Evolutionary conservation across 352 stramenopile species (phyloP).

Genomic region (Discostella stelligera): DNA sequence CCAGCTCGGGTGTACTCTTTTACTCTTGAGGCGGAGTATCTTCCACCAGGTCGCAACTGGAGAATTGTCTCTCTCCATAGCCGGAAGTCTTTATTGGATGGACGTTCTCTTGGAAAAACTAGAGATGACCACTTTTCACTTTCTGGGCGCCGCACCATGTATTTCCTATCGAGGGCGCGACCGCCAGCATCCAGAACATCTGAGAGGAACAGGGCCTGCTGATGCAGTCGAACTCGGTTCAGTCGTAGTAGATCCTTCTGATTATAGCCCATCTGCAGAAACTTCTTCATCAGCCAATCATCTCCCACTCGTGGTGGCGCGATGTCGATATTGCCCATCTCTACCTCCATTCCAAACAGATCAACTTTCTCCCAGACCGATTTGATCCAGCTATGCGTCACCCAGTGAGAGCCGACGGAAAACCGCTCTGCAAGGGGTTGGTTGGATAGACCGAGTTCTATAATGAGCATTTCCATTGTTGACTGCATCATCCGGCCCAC

Average conservation of each 20-base stretch:
- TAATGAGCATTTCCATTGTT: conserved; percentile 10
- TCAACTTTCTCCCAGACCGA: conserved; percentile 26
- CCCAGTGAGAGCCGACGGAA: background rate
- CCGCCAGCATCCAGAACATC: conserved; percentile 13
- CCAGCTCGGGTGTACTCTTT: too few relatives aligned
- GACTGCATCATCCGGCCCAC: conserved; percentile 1
- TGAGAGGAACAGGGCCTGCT: conserved; percentile 27
- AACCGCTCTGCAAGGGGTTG: conserved; percentile 16
- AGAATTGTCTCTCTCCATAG: conserved; percentile 7
- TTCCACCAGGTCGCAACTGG: too few relatives aligned
- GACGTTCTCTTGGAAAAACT: conserved; percentile 6
- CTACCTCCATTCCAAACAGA: conserved; percentile 13
- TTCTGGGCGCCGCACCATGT: background rate
- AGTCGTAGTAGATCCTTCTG: conserved; percentile 6
- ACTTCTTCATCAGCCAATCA: conserved; percentile 24
- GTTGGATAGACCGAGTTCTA: conserved; percentile 15
- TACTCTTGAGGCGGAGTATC: too few relatives aligned
- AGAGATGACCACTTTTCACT: conserved; percentile 8
- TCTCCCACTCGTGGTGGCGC: conserved; percentile 12
- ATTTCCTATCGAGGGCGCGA: conserved; percentile 11
- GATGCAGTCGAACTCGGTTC: conserved; percentile 16
- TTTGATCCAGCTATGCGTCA: conserved; percentile 20
- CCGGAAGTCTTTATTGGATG: background rate
- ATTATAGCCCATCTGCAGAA: background rate
- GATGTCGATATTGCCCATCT: conserved; percentile 8